phyloP scores from a whole-genome alignment of 306 rosid genomes.

The Chamaecrista fasciculata region DNA sequence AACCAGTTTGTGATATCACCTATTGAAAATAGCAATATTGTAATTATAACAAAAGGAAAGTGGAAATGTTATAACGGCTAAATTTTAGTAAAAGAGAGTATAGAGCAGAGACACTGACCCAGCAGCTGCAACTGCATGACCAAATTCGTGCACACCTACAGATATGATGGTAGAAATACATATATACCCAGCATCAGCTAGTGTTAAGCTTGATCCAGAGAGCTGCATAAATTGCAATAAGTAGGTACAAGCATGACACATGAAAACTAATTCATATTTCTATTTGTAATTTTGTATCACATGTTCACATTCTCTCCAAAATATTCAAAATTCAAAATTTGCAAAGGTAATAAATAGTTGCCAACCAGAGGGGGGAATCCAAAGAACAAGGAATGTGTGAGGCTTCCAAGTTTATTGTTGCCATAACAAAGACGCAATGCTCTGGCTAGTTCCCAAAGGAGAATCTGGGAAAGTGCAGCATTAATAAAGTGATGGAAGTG shows the following conservation, averaged over 20 bases:
- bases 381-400: conserved; percentile 38
- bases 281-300: neutral
- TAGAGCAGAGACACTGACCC: conserved; percentile 49
- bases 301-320: neutral
- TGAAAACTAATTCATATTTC: conserved; percentile 20
- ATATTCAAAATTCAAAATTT: neutral
- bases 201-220: conserved; percentile 41
- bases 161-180: conserved; percentile 62
- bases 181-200: conserved; percentile 53
- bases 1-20: neutral
- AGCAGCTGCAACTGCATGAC: conserved; percentile 82
- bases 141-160: conserved; percentile 68
- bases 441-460: conserved; percentile 52
- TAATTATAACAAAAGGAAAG: neutral
- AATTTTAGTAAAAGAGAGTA: neutral
- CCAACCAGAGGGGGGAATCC: conserved; percentile 52
- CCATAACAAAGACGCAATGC: conserved; percentile 44
- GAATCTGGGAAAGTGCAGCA: conserved; percentile 41
- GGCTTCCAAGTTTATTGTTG: conserved; percentile 25
- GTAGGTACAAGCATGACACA: neutral
- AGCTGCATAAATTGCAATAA: conserved; percentile 29
- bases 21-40: neutral
- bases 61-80: neutral
- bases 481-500: neutral
- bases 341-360: conserved; percentile 2